Evolutionary conservation across 805 yeast species (phyloP), one percentile per base, ranked within the genome.

Genomic region (Clavispora fructus): DNA sequence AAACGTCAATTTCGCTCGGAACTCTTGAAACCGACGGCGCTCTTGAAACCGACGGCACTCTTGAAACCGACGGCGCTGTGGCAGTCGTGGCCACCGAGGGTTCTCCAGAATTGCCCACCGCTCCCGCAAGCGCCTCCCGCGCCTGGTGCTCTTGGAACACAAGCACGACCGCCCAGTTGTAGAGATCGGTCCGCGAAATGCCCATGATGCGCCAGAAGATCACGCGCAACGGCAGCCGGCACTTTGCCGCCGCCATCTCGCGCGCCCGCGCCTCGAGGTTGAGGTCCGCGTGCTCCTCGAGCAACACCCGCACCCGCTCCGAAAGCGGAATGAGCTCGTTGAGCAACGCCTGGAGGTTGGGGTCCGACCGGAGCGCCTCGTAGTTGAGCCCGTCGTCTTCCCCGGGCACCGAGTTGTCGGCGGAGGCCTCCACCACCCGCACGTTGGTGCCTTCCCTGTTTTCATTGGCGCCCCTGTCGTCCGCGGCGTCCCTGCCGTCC

Each of bases 131-230:
- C 10, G 29, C 29, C 28, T 12, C 17, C 28, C 9, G 13, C 25
- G 26, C 33, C 46, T 40, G 52, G 39, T 44, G 42, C 43, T 40
- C 43, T 30, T 49, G 56, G 41, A 46, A 54, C n/a, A 47, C 29
- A 35, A 46, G 46, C 43, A 54, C 45, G 14, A 80, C 80, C 13
- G 77, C 79, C 67, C 80, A 75, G 58, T 78, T 68, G 55, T 71
- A 73, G 44, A 83, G 53, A 49, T 82, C 80, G 8, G 59, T 53
- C 41, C 57, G 67, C 3, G 73, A 55, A 31, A 83, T 69, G 1
- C 86, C 85, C 83, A 83, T 78, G 5, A 78, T 25, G 35, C 59
- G 60, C 85, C 86, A 82, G 58, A 78, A 78, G 0, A 75, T 13
- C 49, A 53, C 55, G 60, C 65, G 61, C 53, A 68, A 50, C 41